Percentiles rank a stretch among this genome's conserved stretches.
Conservation (phyloP, 352 stramenopile genomes). For the Pseudoperonospora humuli region DNA sequence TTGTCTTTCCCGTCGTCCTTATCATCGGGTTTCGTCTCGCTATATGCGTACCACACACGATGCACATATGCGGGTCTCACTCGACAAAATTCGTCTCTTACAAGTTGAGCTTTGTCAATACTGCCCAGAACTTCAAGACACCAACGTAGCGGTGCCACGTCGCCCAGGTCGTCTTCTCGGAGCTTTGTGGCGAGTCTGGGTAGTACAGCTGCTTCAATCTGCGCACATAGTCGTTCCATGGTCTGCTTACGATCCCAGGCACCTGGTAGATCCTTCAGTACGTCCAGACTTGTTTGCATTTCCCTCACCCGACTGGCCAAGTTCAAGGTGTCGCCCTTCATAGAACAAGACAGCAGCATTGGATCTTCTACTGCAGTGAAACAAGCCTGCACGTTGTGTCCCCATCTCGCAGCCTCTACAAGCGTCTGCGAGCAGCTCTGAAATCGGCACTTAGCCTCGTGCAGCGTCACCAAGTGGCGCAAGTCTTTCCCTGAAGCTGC, state of each 20-base stretch:
- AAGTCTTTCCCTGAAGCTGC: slow-evolving; percentile 21
- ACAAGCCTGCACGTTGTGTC: slow-evolving; percentile 52
- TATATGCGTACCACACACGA: slow-evolving; percentile 50
- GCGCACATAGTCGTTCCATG: slow-evolving; percentile 38
- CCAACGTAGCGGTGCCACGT: slow-evolving; percentile 34
- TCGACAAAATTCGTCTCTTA: slow-evolving; percentile 41
- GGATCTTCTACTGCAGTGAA: slow-evolving; percentile 38
- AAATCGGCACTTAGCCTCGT: slow-evolving; percentile 60
- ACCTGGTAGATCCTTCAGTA: slow-evolving; percentile 55
- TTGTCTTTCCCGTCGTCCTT: slow-evolving; percentile 6
- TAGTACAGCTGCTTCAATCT: slow-evolving; percentile 49
- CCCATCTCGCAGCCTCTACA: slow-evolving; percentile 60
- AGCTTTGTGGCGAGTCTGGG: slow-evolving; percentile 35
- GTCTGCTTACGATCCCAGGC: slow-evolving; percentile 45
- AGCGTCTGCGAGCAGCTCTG: slow-evolving; percentile 58
- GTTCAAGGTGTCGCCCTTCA: slow-evolving; percentile 6
- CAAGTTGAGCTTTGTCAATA: slow-evolving; percentile 34
- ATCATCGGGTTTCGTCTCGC: slow-evolving; percentile 4
- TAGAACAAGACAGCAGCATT: slow-evolving; percentile 9
- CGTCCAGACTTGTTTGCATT: slow-evolving; percentile 55
- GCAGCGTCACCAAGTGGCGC: slow-evolving; percentile 49
- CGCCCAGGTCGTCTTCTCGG: slow-evolving; percentile 31
- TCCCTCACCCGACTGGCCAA: slow-evolving; percentile 46
- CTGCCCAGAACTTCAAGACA: slow-evolving; percentile 46
- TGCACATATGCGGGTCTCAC: slow-evolving; percentile 40